Evolutionary conservation across 495 filamentous ascomycete genomes (phyloP), one percentile per base, ranked within the genome.

Genomic region (Gamarada debralockiae): DNA sequence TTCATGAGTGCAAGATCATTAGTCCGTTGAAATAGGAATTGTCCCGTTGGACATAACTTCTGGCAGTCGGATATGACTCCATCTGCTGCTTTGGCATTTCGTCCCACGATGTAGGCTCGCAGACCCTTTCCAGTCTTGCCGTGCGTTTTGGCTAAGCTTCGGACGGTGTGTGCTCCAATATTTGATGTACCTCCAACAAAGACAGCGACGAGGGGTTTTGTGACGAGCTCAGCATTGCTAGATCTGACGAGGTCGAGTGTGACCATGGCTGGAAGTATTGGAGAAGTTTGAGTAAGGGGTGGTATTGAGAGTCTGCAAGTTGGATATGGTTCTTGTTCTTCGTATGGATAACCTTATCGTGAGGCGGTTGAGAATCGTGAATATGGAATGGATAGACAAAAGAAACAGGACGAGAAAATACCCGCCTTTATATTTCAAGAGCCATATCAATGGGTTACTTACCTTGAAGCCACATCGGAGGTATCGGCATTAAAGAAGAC

Each of bases 121-220:
- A 52, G 15, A n/a, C 37, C 56, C 10, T 56, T 55, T 7, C 67
- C 67, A 5, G 23, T 1, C 1, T 40, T 48, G 0, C 59, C 63
- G 25, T 65, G 52, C 20, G 46, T 17, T 3, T 45, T 42, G 33
- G 65, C 68, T 27, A 73, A 59, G 40, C 64, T 67, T 24, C 61
- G 57, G 1, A 65, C 59, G 8, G 69, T 67, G 36, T 42, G 59
- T 27, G 59, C 53, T 24, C 69, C 66, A 40, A 73, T 73, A n/a
- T 67, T 67, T 22, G 60, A 61, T 3, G 72, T 73, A 21, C 60
- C 70, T 33, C 73, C 71, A 4, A 71, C 65, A 22, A 55, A 55
- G 17, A 55, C 45, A 7, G 36, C 43, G 14, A 42, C 36, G 2
- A 55, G 10, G 1, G n/a, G 44, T 2, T 27, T 4, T 24, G 22